Evolutionary conservation across 805 yeast genomes (phyloP), one percentile per base, ranked within the genome.

Genomic region (Maudiozyma pseudohumilis): DNA sequence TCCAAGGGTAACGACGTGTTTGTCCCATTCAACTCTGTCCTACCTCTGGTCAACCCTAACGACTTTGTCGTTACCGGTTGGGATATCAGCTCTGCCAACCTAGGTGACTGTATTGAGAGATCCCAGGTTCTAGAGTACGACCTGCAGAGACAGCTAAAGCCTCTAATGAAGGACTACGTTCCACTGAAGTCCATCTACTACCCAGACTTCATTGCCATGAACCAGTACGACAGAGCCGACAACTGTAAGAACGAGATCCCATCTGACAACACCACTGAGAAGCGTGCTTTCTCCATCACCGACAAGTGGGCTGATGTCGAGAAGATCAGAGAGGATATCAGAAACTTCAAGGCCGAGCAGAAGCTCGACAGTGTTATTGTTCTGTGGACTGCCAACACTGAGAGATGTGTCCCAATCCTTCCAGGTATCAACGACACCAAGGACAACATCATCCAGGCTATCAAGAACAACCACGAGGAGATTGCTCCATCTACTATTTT

Each of bases 361-460:
- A 60, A 64, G 27, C 75, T 88, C 53, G 96, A 88, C 62, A 82
- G 80, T 59, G 94, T 89, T 39, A 76, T 88, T 56, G 83, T 89
- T 33, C 70, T 88, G 55, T 88, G 97, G 97, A 87, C 96, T 32
- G 97, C 97, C 40, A 89, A 88, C 67, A 88, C 97, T 39, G 97
- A 88, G 68, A 78, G 96, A 59, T 87, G 81, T 60, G 75, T 94
- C 31, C 88, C 82, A 29, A 56, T 89, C 30, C 63, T 77, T 31
- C 66, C 69, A 5, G 92, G 94, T 42, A 85, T 89, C 46, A 87
- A 88, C 57, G 96, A 88, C 61, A 83, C 89, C 20, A 77, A 86
- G 36, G 94, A 82, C 28, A 82, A 83, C 63, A 66, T 88, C 56
- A 48, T 88, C 48, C 63, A 69, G 35, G 59, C 95, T 15, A 77